Conservation (phyloP, 768 basidiomycete species). For the Dacryopinax primogenitus region DNA sequence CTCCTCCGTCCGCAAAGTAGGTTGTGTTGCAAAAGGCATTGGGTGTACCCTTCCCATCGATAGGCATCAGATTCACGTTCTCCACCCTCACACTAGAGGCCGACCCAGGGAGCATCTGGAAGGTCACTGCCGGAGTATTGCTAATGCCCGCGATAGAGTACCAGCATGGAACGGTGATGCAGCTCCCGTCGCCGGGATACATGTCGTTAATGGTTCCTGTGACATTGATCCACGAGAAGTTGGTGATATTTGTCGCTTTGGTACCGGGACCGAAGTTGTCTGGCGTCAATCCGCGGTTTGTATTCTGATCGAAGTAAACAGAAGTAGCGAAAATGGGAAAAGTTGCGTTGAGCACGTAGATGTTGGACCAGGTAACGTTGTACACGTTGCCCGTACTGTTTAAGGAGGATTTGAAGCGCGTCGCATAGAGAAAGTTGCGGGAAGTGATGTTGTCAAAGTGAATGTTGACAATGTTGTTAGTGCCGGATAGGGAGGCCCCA, state of each 20-base stretch:
- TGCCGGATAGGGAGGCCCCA: conserved; percentile 15
- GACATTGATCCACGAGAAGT: conserved; percentile 15
- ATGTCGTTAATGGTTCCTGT: conserved; percentile 17
- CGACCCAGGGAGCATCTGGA: conserved; percentile 5
- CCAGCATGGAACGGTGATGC: conserved; percentile 5
- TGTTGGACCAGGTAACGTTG: conserved; percentile 18
- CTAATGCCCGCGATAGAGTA: not conserved
- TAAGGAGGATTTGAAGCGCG: conserved; percentile 17
- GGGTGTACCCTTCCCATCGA: not conserved
- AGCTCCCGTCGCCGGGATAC: conserved; percentile 5
- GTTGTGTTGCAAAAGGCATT: not conserved
- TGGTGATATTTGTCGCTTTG: conserved; percentile 16
- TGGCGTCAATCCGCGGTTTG: conserved; percentile 15
- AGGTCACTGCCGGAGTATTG: not conserved
- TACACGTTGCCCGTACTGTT: conserved; percentile 16
- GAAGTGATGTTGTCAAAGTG: conserved; percentile 16
- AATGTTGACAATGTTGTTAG: conserved; percentile 15
- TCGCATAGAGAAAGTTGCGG: conserved; percentile 13
- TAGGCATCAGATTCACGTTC: conserved; percentile 2
- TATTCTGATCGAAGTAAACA: conserved; percentile 18
- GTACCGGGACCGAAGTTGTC: conserved; percentile 13
- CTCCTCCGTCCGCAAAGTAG: not conserved
- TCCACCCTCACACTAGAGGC: not conserved
- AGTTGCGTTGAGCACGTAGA: conserved; percentile 17
- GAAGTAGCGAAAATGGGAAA: conserved; percentile 17